Conservation (phyloP, 2,329 filamentous ascomycete genomes). For the Neopestalotiopsis rosae region DNA sequence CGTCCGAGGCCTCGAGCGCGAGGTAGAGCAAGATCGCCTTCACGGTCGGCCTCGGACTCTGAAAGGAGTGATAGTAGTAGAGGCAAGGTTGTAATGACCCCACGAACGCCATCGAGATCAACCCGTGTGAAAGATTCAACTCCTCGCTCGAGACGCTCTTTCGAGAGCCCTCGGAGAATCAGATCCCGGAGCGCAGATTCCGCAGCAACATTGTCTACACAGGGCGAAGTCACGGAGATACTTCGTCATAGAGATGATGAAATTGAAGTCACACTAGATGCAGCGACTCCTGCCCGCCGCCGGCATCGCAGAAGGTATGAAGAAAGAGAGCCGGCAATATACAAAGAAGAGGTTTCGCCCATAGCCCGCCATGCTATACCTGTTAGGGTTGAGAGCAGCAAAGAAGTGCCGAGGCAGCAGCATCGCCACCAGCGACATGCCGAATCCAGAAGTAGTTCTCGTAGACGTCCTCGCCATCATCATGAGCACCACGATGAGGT, state of each 20-base stretch:
- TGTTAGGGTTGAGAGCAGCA: slow-evolving; percentile 25
- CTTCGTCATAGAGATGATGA: not conserved
- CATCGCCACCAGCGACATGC: slow-evolving; percentile 29
- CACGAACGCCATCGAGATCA: slow-evolving; percentile 38
- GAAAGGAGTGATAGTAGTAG: slow-evolving; percentile 26
- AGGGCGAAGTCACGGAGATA: slow-evolving; percentile 12
- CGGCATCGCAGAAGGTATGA: slow-evolving; percentile 10
- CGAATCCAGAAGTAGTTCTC: slow-evolving; percentile 32
- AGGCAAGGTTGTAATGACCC: slow-evolving; percentile 25
- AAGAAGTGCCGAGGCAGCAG: slow-evolving; percentile 26
- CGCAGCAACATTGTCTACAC: slow-evolving; percentile 39
- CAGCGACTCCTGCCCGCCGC: not conserved
- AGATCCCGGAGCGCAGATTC: slow-evolving; percentile 44
- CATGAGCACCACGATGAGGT: slow-evolving; percentile 31
- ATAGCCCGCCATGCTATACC: slow-evolving; percentile 23
- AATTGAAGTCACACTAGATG: slow-evolving; percentile 4
- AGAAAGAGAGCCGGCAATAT: slow-evolving; percentile 19
- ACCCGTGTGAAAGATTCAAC: slow-evolving; percentile 43
- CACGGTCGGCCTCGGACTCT: slow-evolving; percentile 29
- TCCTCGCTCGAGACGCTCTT: slow-evolving; percentile 41
- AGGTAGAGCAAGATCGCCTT: slow-evolving; percentile 27
- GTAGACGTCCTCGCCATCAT: slow-evolving; percentile 24
- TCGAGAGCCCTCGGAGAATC: slow-evolving; percentile 37
- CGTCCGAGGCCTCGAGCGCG: slow-evolving; percentile 33
- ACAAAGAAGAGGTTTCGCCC: slow-evolving; percentile 22